phyloP scores from a whole-genome alignment of 2,329 filamentous ascomycete genomes.

The Pseudocercospora vitis region DNA sequence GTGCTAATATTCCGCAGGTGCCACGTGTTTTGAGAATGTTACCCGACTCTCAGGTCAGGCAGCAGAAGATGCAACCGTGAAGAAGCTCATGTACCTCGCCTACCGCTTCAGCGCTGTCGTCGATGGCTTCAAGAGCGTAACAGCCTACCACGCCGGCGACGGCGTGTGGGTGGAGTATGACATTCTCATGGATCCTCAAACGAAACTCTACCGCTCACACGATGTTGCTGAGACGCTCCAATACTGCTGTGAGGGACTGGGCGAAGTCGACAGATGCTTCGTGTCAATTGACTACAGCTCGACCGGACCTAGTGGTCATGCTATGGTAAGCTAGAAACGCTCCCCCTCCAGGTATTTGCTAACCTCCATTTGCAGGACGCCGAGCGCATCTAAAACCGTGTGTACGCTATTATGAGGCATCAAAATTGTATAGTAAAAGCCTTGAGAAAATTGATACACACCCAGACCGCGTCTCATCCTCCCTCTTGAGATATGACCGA shows the following conservation, averaged over 20 bases:
- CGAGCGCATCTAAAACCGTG: no score
- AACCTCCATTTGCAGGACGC: no score
- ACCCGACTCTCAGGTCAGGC: conserved; percentile 60
- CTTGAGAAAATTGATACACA: no score
- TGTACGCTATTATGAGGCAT: no score
- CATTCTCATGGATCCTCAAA: conserved; percentile 57
- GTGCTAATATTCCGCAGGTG: background rate
- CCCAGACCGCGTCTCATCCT: no score
- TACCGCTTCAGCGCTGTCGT: conserved; percentile 45
- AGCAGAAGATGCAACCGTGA: conserved; percentile 52
- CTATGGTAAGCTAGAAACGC: conserved; percentile 36
- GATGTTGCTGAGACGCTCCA: conserved; percentile 64
- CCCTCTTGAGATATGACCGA: no score
- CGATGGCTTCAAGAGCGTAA: conserved; percentile 41
- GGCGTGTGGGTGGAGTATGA: conserved; percentile 65
- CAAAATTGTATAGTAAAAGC: no score
- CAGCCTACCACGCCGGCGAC: conserved; percentile 62
- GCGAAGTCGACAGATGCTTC: conserved; percentile 55
- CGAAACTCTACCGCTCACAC: conserved; percentile 54
- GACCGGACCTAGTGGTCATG: conserved; percentile 45
- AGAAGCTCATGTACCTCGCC: conserved; percentile 61
- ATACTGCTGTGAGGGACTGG: conserved; percentile 59
- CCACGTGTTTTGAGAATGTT: conserved; percentile 60
- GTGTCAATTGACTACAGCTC: conserved; percentile 52
- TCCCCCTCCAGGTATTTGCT: no score